Evolutionary conservation across 257 asterid genomes (phyloP), one percentile per base, ranked within the genome.

Genomic region (Scutellaria minor): DNA sequence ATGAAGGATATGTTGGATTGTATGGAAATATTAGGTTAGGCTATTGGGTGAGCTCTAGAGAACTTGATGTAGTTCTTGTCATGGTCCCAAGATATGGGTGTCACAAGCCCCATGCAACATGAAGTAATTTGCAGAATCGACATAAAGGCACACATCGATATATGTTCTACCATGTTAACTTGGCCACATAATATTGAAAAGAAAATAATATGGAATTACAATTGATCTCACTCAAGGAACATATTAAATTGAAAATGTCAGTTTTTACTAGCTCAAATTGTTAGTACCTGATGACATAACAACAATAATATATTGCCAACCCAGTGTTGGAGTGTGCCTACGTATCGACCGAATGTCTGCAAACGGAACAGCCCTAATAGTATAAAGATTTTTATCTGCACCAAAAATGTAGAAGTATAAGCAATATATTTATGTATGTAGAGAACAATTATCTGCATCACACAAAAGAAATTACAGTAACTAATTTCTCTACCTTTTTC

Each of bases 251-350:
- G 55, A 47, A 45, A 59, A 14, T 55, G 46, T 63, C 22, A 47
- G 53, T 57, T 63, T 68, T 13, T 39, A 62, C 64, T 55, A 68
- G 77, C 56, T 31, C 47, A 75, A 68, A 35, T 13, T 31, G 62
- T 41, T 60, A 70, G 52, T 85, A 93, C 99, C 99, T 87, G 98
- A 86, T 60, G 93, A 85, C 81, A 86, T 77, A 77, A 95, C 98
- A 62, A 92, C 87, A 82, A 95, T 95, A 69, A 93, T 81, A 74
- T 87, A 95, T 73, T 90, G 98, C 98, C 98, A 95, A 62, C 97
- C 98, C 57, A 90, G 84, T 13, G 97, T 77, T 48, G 98, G 98
- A 56, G 88, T 88, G 81, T 92, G 96, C 81, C 96, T 86, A 60
- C 94, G 92, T 65, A 95, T 88, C 65, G 99, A 92, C 52, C 92